Conservation (phyloP, 257 asterid species). For the Fraxinus americana region DNA sequence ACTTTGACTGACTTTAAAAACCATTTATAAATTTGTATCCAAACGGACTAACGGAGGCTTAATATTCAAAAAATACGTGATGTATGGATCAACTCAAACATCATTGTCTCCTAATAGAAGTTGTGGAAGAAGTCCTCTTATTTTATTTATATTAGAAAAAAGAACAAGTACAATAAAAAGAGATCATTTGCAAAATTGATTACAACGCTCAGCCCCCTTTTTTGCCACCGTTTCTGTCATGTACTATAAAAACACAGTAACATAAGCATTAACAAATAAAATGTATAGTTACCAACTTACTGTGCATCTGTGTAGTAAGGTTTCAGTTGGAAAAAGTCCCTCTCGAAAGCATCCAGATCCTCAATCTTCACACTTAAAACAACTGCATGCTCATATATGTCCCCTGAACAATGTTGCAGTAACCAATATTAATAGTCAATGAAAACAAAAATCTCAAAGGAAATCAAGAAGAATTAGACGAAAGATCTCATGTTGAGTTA, state of each 20-base stretch:
- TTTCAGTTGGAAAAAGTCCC: conserved; percentile 91
- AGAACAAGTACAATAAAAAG: neutral
- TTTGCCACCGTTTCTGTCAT: neutral
- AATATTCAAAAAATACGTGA: neutral
- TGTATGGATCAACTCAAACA: neutral
- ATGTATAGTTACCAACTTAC: conserved; percentile 32
- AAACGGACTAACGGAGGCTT: too few species aligned
- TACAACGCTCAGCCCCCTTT: neutral
- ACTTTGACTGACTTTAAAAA: too few species aligned
- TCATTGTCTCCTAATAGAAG: neutral
- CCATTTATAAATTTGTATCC: too few species aligned
- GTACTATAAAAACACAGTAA: neutral
- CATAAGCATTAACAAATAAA: neutral
- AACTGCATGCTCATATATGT: conserved; percentile 92
- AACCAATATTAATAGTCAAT: neutral
- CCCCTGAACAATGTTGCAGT: conserved; percentile 54
- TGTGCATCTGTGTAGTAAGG: conserved; percentile 93
- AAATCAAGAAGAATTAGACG: neutral
- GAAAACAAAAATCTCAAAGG: neutral
- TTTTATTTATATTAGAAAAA: neutral
- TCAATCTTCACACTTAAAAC: conserved; percentile 81
- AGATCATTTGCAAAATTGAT: neutral
- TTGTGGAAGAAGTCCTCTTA: neutral
- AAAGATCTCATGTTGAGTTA: neutral
- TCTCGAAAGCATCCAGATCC: conserved; percentile 92